Base-by-base conservation (phyloP, 1,284 basidiomycete species). In the Taiwanofungus camphoratus region DNA sequence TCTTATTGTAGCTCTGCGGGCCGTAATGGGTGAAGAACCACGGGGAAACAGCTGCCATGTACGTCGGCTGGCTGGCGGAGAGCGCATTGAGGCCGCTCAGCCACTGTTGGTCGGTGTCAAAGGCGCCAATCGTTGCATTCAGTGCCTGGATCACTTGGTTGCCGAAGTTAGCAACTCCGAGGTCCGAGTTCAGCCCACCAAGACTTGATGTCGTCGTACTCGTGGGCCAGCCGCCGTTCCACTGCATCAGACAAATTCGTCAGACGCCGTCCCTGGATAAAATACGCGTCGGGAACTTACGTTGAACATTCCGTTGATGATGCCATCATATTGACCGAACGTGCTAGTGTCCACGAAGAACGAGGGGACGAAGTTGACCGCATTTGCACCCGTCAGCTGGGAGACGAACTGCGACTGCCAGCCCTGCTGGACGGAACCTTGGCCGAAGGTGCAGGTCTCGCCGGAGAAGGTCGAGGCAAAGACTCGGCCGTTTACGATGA, bases 381-480 rank as follows among this genome's bases (percentile, higher is more conserved):
- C 62, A 41, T 71, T 70, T 43, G 66, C 48, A 9, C 67, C 71
- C 0, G 62, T 56, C 20, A 81, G 58, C 46, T 75, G 70, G 40
- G 70, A 63, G 15, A 68, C 61, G 54, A 82, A 83, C 53, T 83
- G 73, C 0, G 65, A 63, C 34, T 60, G 63, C 83, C 83, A 86
- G 33, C 79, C 83, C 2, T 71, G 60, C 2, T 63, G 51, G 13
- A 65, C 65, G 37, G 65, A 74, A 8, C 51, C 60, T 53, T 76
- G 74, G 38, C 87, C 88, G 55, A 90, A 90, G 0, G 63, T 68
- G 58, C 86, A 90, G 35, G 70, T 63, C 51, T 88, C 81, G n/a
- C 89, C 89, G 3, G 86, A 69, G 60, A 92, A 92, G 2, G 86
- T 87, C 0, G 84, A 85, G 2, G 84, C 82, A 39, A 91, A 74